Base-by-base conservation (phyloP, 2,329 filamentous ascomycete genomes). In the Alternaria rosae region DNA sequence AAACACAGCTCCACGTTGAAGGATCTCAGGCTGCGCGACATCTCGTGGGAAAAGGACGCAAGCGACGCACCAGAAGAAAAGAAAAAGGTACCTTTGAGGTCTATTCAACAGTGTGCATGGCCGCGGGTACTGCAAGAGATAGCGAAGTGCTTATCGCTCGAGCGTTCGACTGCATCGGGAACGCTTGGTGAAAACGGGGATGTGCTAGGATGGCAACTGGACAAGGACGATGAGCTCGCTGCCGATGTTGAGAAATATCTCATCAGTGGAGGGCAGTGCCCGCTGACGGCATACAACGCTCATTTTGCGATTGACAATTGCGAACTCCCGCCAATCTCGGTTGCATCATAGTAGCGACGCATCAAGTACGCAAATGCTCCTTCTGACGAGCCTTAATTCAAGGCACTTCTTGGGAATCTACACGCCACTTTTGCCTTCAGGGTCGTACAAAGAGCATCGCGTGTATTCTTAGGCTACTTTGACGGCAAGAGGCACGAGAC, bases 1-100 rank as follows among this genome's bases (percentile, higher is more conserved):
- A 43, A 58, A 30, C 63, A 69, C 13, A 43, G 45, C 9, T 57
- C 57, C 4, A 69, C 63, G 2, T 48, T 69, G 15, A 62, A 42
- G 7, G 54, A 64, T 15, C 32, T 70, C 48, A 59, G 54, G 38
- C 56, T 69, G 6, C 42, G 62, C 12, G 44, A 51, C 11, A 55
- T 63, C 2, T 11, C 5, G 28, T 41, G 59, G 9, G 23, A 17
- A 12, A 11, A 13, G 12, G 21, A 12, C 23, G 8, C 6, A 15
- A 32, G 17, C 30, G 42, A 17, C n/a, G 17, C n/a, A 21, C 0
- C 35, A 38, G 35, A 42, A 8, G n/a, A 21, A 35, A n/a, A 15
- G 17, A 3, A 3, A 4, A 7, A 13, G 15, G 23, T 13, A 12
- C 2, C 12, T 4, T 45, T 15, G n/a, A 32, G 17, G 4, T n/a